phyloP scores from a whole-genome alignment of 1,284 basidiomycete genomes.

The Ceratobasidium sp. region DNA sequence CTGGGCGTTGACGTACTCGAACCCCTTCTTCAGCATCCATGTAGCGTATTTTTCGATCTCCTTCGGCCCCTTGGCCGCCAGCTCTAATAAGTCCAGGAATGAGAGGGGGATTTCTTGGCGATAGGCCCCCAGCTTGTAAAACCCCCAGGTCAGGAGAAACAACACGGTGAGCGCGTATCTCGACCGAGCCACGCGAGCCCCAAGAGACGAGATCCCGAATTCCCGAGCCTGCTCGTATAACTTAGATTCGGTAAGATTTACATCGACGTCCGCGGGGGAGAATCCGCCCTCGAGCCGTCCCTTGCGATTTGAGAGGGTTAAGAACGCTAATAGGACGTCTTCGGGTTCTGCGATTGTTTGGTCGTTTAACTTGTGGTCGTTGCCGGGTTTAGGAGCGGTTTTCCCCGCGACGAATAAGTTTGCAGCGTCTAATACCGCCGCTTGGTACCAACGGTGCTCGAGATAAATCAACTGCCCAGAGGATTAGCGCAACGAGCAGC shows the following conservation, averaged over 20 bases:
- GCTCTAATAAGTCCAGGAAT: constrained; percentile 33
- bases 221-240: neutral
- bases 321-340: constrained; percentile 15
- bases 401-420: no score
- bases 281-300: constrained; percentile 24
- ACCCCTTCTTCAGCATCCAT: constrained; percentile 41
- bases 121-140: constrained; percentile 23
- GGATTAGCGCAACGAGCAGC: neutral
- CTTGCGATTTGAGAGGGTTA: constrained; percentile 23
- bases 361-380: neutral
- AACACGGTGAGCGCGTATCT: constrained; percentile 23
- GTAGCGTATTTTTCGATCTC: constrained; percentile 31
- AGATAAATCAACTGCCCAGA: constrained; percentile 24
- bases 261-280: neutral
- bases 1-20: constrained; percentile 25
- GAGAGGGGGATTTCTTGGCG: constrained; percentile 25
- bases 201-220: neutral
- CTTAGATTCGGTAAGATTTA: neutral
- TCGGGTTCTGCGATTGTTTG: neutral
- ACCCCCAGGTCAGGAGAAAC: neutral
- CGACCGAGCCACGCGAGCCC: neutral
- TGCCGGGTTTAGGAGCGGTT: no score
- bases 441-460: constrained; percentile 31
- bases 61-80: constrained; percentile 16
- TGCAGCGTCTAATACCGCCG: constrained; percentile 22